Evolutionary conservation across 768 basidiomycete genomes (phyloP).

Genomic region (Russula emetica): DNA sequence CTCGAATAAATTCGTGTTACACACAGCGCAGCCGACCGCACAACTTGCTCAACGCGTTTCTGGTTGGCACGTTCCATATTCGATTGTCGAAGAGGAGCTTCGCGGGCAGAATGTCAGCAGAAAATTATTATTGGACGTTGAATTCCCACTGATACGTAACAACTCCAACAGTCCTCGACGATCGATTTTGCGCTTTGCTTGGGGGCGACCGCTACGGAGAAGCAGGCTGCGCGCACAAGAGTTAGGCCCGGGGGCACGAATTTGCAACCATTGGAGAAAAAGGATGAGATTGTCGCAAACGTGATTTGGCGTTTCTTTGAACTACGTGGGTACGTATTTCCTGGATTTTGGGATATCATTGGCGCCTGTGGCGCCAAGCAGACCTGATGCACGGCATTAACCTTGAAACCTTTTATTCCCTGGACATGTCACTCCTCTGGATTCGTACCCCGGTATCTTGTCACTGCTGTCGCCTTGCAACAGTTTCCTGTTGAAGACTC

Average conservation of each 20-base stretch:
- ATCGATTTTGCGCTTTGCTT: constrained; percentile 95
- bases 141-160: constrained; percentile 4
- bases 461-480: constrained; percentile 13
- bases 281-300: constrained; percentile 97
- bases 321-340: constrained; percentile 73
- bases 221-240: constrained; percentile 77
- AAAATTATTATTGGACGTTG: neutral
- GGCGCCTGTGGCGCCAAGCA: constrained; percentile 27
- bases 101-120: constrained; percentile 88
- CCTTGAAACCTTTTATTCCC: constrained; percentile 13
- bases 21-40: constrained; percentile 73
- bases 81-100: constrained; percentile 88
- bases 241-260: constrained; percentile 46
- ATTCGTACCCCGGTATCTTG: constrained; percentile 14
- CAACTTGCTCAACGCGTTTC: constrained; percentile 84
- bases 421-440: constrained; percentile 10
- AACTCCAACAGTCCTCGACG: constrained; percentile 72
- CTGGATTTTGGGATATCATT: constrained; percentile 10
- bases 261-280: constrained; percentile 72
- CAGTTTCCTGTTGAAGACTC: constrained; percentile 86
- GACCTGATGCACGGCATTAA: constrained; percentile 24
- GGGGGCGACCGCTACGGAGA: constrained; percentile 81
- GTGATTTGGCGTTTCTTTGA: constrained; percentile 98
- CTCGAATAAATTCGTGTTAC: constrained; percentile 56
- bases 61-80: constrained; percentile 85